phyloP scores from a whole-genome alignment of 1,139 yeast species.

The Kodamaea arcana region DNA sequence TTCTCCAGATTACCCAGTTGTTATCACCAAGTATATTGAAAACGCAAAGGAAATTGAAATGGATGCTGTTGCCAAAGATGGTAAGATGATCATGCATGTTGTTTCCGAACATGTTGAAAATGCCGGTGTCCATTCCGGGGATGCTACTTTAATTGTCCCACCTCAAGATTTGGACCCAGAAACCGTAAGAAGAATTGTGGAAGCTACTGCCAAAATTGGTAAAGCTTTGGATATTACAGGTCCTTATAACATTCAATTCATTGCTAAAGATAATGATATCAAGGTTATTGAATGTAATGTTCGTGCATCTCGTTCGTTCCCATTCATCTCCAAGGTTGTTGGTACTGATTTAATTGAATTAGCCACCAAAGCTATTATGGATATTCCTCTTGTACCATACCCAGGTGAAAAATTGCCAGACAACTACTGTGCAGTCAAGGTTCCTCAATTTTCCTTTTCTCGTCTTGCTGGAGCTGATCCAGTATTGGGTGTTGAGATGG shows the following conservation, averaged over 20 bases:
- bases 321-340: constrained; percentile 95
- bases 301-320: constrained; percentile 98
- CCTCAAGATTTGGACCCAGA: constrained; percentile 94
- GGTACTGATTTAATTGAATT: constrained; percentile 96
- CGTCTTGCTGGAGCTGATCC: constrained; percentile 99
- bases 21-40: constrained; percentile 93
- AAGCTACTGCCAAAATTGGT: constrained; percentile 95
- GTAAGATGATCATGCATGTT: constrained; percentile 93
- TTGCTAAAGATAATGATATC: constrained; percentile 86
- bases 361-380: constrained; percentile 96
- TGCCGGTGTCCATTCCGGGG: constrained; percentile 99
- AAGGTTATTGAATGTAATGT: constrained; percentile 98
- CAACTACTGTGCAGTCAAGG: constrained; percentile 95
- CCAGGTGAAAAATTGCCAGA: constrained; percentile 87
- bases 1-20: constrained; percentile 97
- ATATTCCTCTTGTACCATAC: constrained; percentile 80
- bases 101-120: constrained; percentile 98
- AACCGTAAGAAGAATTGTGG: constrained; percentile 86
- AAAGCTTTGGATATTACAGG: constrained; percentile 95
- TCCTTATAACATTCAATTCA: constrained; percentile 96
- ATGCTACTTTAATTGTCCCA: constrained; percentile 95
- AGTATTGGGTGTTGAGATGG: constrained; percentile 98
- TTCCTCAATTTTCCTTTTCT: constrained; percentile 97
- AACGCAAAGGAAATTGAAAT: constrained; percentile 97
- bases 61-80: constrained; percentile 97